These are phyloP conservation scores for Chlamydomonas sp. DNA, from an alignment of 139 green algal species.

Conservation along the genomic window DNA sequence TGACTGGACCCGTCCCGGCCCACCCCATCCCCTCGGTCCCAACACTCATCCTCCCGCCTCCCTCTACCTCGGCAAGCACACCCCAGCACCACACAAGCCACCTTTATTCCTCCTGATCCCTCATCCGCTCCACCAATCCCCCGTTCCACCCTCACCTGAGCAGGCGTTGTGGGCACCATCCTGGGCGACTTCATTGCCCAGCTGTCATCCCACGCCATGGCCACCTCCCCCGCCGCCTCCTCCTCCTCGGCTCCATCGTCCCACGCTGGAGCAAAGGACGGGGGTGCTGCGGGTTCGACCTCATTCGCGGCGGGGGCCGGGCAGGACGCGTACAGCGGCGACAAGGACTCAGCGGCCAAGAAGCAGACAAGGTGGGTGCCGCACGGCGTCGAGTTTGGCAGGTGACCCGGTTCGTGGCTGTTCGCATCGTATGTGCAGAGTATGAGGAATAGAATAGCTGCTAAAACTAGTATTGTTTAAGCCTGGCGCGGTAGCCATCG, in stretches of 20 bases:
- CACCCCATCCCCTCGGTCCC: too few species aligned
- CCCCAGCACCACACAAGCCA: not conserved
- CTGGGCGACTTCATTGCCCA: conserved; percentile 64
- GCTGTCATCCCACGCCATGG: conserved; percentile 24
- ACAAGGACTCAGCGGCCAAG: not conserved
- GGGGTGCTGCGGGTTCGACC: not conserved
- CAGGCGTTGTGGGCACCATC: conserved; percentile 58
- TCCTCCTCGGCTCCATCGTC: not conserved
- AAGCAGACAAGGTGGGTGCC: not conserved
- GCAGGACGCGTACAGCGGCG: not conserved
- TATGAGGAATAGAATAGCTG: too few species aligned
- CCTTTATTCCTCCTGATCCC: not conserved
- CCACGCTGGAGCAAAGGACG: not conserved
- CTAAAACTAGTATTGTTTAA: too few species aligned
- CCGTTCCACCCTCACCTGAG: too few species aligned
- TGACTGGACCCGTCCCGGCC: too few species aligned
- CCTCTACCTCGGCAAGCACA: too few species aligned
- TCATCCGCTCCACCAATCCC: not conserved
- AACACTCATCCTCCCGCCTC: too few species aligned
- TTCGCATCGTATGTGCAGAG: too few species aligned
- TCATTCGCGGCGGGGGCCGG: too few species aligned
- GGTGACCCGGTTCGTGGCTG: not conserved
- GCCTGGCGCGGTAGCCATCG: too few species aligned
- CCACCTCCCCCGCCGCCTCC: conserved; percentile 3
- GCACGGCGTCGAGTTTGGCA: not conserved